Percentiles rank a stretch among this genome's conserved stretches.
phyloP scores from a whole-genome alignment of 2,329 filamentous ascomycete genomes.

The Xylaria sp. region DNA sequence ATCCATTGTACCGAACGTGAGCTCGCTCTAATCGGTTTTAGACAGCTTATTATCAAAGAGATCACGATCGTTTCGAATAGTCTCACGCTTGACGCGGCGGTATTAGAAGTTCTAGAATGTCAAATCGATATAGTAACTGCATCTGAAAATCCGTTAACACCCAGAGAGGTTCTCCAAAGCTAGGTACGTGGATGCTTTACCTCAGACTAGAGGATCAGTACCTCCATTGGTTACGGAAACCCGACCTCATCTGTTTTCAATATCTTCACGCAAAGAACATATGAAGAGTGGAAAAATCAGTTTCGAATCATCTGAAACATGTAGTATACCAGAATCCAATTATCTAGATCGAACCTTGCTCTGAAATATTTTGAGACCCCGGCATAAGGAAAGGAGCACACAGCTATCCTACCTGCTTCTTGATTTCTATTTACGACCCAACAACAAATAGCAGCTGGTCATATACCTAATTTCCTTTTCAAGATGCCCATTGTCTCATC shows the following conservation, averaged over 20 bases:
- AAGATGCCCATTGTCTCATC: no score
- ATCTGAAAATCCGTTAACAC: background rate
- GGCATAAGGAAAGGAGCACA: background rate
- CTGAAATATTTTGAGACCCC: background rate
- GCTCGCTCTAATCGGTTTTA: background rate
- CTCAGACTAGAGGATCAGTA: background rate
- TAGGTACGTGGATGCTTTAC: background rate
- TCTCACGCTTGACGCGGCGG: background rate
- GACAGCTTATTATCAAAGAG: background rate
- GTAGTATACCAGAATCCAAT: background rate
- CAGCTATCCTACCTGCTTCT: background rate
- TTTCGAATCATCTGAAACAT: background rate
- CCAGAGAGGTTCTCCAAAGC: background rate
- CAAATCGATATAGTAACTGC: background rate
- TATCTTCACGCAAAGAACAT: background rate
- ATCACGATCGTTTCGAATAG: background rate
- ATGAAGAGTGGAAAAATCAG: background rate
- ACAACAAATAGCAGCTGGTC: background rate
- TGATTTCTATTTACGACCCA: background rate
- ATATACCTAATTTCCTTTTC: background rate
- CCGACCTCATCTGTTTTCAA: background rate
- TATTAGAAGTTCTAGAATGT: background rate
- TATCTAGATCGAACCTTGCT: background rate
- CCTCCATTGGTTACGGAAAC: background rate
- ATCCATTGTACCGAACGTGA: background rate